phyloP scores from a whole-genome alignment of 306 rosid species.

The Coriaria nepalensis region DNA sequence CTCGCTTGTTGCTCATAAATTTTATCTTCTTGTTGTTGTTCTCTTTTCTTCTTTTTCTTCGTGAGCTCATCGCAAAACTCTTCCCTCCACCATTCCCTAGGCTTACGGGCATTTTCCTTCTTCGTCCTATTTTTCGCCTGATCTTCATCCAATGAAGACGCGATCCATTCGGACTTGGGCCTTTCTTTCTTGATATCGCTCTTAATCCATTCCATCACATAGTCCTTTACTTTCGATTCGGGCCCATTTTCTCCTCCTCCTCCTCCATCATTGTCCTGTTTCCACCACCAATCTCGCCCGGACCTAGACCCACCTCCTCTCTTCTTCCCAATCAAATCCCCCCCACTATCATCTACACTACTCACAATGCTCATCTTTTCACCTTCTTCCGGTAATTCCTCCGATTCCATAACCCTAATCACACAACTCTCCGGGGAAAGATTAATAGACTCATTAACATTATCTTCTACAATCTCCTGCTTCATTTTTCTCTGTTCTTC shows the following conservation, averaged over 20 bases:
- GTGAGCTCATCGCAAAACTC: constrained; percentile 91
- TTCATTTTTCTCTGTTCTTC: constrained; percentile 3
- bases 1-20: constrained; percentile 58
- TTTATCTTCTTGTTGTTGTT: constrained; percentile 49
- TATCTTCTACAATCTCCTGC: constrained; percentile 34
- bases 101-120: constrained; percentile 61
- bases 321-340: constrained; percentile 34
- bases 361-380: constrained; percentile 39
- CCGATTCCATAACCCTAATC: constrained; percentile 38
- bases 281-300: constrained; percentile 99
- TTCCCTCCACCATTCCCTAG: constrained; percentile 98
- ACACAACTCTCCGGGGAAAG: constrained; percentile 52
- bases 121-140: constrained; percentile 16
- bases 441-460: constrained; percentile 30
- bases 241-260: constrained; percentile 26
- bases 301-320: constrained; percentile 38
- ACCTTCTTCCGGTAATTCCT: constrained; percentile 41
- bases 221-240: constrained; percentile 81
- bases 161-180: constrained; percentile 65
- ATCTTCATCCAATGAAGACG: constrained; percentile 71
- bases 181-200: constrained; percentile 83
- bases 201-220: constrained; percentile 99
- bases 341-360: constrained; percentile 40
- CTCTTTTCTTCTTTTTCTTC: constrained; percentile 64
- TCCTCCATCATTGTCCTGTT: constrained; percentile 39